Evolutionary conservation across 2,329 filamentous ascomycete species (phyloP).

Genomic region (Leptographium flavum): DNA sequence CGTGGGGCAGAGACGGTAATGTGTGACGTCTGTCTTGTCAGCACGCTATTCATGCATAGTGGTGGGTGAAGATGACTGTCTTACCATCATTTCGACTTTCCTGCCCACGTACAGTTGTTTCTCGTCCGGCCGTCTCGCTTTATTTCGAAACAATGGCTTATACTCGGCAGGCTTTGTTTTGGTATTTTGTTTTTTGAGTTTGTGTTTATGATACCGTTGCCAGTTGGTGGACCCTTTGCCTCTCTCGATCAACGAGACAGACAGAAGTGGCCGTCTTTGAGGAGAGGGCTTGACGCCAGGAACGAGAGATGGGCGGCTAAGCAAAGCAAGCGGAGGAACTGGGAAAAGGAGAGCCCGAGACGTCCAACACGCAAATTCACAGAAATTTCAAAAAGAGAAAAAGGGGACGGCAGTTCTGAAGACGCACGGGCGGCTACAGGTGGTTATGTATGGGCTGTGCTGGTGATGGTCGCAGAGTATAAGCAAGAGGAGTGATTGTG

Average conservation of each 20-base stretch:
- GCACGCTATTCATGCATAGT: not conserved
- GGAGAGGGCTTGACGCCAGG: not conserved
- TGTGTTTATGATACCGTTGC: slow-evolving; percentile 6
- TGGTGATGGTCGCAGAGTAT: not conserved
- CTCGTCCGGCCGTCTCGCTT: no score
- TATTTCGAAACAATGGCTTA: no score
- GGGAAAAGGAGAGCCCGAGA: slow-evolving; percentile 13
- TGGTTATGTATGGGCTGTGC: slow-evolving; percentile 30
- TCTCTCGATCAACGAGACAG: slow-evolving; percentile 9
- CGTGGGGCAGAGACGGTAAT: slow-evolving; percentile 11
- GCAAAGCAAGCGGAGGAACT: not conserved
- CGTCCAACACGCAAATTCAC: slow-evolving; percentile 7
- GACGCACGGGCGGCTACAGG: slow-evolving; percentile 27
- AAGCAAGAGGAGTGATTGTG: not conserved
- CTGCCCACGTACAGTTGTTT: not conserved
- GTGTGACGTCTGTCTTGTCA: slow-evolving; percentile 5
- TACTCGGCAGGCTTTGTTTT: not conserved
- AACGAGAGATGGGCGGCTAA: not conserved
- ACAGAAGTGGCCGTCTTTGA: slow-evolving; percentile 2
- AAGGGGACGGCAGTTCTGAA: slow-evolving; percentile 19
- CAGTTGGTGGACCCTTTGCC: slow-evolving; percentile 1
- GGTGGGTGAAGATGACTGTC: no score
- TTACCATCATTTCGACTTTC: slow-evolving; percentile 2
- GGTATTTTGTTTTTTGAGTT: not conserved
- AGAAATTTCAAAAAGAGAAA: slow-evolving; percentile 28